phyloP scores from a whole-genome alignment of 768 basidiomycete species.

The Amanita inopinata region DNA sequence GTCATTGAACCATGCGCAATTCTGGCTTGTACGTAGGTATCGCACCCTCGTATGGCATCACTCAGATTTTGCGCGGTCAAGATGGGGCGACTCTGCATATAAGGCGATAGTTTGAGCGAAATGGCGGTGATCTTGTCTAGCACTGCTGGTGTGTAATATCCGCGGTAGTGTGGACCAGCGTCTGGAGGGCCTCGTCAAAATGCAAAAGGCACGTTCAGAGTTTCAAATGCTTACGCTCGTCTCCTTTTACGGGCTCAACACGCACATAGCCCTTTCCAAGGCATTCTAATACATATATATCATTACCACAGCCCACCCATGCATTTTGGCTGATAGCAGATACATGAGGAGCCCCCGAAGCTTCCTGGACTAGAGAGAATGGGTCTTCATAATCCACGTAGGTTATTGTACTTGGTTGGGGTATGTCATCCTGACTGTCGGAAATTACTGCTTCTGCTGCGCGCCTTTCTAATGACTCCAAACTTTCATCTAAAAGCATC shows the following conservation, averaged over 20 bases:
- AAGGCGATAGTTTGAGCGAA: slow-evolving; percentile 41
- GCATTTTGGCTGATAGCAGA: slow-evolving; percentile 44
- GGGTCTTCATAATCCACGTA: slow-evolving; percentile 75
- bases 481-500: slow-evolving; percentile 37
- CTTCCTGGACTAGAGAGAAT: slow-evolving; percentile 42
- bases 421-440: slow-evolving; percentile 27
- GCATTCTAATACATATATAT: slow-evolving; percentile 66
- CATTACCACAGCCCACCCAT: slow-evolving; percentile 75
- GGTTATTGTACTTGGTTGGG: slow-evolving; percentile 51
- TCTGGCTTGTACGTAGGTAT: slow-evolving; percentile 52
- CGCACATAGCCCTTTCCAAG: slow-evolving; percentile 62
- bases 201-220: background rate
- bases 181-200: slow-evolving; percentile 14
- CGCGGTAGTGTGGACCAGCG: slow-evolving; percentile 30
- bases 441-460: slow-evolving; percentile 17
- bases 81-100: slow-evolving; percentile 40
- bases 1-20: slow-evolving; percentile 40
- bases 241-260: slow-evolving; percentile 36
- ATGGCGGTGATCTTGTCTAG: slow-evolving; percentile 34
- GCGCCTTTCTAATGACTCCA: slow-evolving; percentile 36
- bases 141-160: slow-evolving; percentile 44
- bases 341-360: slow-evolving; percentile 47
- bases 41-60: slow-evolving; percentile 58
- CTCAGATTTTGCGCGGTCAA: slow-evolving; percentile 42
- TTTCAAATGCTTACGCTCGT: slow-evolving; percentile 20